Percentiles rank a stretch among this genome's conserved stretches.
phyloP scores from a whole-genome alignment of 768 basidiomycete genomes.

The Boletus coccyginus region DNA sequence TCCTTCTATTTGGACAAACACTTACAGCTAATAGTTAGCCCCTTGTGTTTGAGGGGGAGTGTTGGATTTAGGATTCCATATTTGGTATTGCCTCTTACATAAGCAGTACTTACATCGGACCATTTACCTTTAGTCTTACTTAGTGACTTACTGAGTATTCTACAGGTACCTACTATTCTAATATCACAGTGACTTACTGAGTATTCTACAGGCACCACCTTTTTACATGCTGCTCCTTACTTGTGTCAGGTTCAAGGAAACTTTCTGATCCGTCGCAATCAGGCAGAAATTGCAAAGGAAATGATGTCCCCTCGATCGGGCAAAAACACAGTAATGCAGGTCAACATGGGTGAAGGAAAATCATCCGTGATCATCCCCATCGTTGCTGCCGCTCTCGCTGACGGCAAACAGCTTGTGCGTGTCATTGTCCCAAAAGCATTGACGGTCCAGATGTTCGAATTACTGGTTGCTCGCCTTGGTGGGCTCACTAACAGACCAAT shows the following conservation, averaged over 20 bases:
- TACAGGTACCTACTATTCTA: no score
- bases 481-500: conserved; percentile 43
- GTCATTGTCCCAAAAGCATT: conserved; percentile 46
- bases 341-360: conserved; percentile 59
- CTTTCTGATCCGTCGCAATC: not conserved
- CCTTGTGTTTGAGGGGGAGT: no score
- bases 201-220: no score
- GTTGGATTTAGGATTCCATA: no score
- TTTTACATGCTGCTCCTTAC: conserved; percentile 35
- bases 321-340: conserved; percentile 40
- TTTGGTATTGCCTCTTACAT: no score
- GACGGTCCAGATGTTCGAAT: conserved; percentile 41
- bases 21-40: no score
- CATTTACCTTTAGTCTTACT: no score
- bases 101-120: no score
- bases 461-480: conserved; percentile 39
- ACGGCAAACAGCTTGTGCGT: conserved; percentile 40
- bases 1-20: no score
- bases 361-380: conserved; percentile 45
- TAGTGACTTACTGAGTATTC: no score
- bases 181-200: no score
- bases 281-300: conserved; percentile 33
- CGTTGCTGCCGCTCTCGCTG: conserved; percentile 36
- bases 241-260: not conserved
- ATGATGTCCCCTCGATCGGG: conserved; percentile 40